phyloP scores from a whole-genome alignment of 2,329 filamentous ascomycete genomes.

The Lachnellula cervina region DNA sequence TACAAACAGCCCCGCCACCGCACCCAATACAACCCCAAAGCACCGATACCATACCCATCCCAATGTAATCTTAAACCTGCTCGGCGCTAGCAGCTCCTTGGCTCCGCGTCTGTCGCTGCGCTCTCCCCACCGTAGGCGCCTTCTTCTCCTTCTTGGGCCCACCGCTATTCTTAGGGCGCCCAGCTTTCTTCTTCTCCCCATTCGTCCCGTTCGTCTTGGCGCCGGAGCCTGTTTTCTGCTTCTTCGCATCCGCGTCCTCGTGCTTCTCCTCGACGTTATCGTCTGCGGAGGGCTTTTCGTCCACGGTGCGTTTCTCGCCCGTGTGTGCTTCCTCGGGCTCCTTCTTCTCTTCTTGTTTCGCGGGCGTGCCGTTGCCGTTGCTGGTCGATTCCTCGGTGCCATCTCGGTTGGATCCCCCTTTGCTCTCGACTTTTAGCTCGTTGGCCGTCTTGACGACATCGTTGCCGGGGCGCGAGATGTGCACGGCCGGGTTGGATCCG shows the following conservation, averaged over 20 bases:
- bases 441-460: constrained; percentile 60
- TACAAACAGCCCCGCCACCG: no score
- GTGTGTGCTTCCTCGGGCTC: constrained; percentile 29
- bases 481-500: constrained; percentile 55
- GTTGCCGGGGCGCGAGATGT: constrained; percentile 53
- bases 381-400: neutral
- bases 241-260: constrained; percentile 9
- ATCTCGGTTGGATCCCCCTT: constrained; percentile 29
- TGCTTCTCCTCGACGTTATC: constrained; percentile 15
- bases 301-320: constrained; percentile 27
- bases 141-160: constrained; percentile 29
- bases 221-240: constrained; percentile 11
- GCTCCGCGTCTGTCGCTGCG: constrained; percentile 28
- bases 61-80: no score
- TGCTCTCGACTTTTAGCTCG: constrained; percentile 53
- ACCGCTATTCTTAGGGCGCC: constrained; percentile 23
- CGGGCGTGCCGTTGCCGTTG: constrained; percentile 8
- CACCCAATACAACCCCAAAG: no score
- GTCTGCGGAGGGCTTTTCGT: constrained; percentile 19
- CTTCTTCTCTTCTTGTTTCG: constrained; percentile 21
- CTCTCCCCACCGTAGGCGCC: constrained; percentile 21
- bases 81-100: constrained; percentile 12
- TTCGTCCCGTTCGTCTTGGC: constrained; percentile 10
- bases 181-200: constrained; percentile 19
- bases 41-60: no score